Percentiles rank a stretch among this genome's conserved stretches.
These are phyloP conservation scores for Omphalea diandra DNA, from an alignment of 441 rosid species.

Conservation along the genomic window DNA sequence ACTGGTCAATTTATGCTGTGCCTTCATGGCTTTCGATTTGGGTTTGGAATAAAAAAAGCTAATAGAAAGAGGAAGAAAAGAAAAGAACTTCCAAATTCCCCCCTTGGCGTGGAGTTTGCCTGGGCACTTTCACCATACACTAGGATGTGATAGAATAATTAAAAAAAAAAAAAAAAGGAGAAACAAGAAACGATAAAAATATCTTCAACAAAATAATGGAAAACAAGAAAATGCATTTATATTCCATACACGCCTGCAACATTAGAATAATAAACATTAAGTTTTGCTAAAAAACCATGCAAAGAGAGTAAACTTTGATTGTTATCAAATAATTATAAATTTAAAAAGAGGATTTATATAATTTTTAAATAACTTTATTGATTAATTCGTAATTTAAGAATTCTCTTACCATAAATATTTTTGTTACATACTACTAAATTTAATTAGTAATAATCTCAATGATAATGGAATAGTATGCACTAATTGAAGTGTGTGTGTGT, in stretches of 20 bases:
- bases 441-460: too few relatives aligned
- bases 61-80: constrained; percentile 13
- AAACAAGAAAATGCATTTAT: constrained; percentile 23
- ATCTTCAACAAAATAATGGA: constrained; percentile 27
- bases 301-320: too few relatives aligned
- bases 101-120: constrained; percentile 48
- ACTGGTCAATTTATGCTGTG: constrained; percentile 24
- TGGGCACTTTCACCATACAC: constrained; percentile 37
- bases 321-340: too few relatives aligned
- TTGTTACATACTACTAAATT: too few relatives aligned
- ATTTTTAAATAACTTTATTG: too few relatives aligned
- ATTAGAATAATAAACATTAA: not conserved
- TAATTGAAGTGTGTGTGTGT: too few relatives aligned
- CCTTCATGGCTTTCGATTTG: constrained; percentile 43
- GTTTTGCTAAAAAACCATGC: not conserved
- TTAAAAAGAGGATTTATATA: too few relatives aligned
- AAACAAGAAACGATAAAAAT: constrained; percentile 24
- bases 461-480: too few relatives aligned
- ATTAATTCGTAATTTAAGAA: too few relatives aligned
- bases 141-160: constrained; percentile 27
- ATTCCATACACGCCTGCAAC: constrained; percentile 21
- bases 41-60: constrained; percentile 48
- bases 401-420: too few relatives aligned
- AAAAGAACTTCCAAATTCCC: constrained; percentile 41
- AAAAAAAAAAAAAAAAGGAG: constrained; percentile 36